phyloP scores from a whole-genome alignment of 2,329 filamentous ascomycete genomes.

The Sporothrix mexicana region DNA sequence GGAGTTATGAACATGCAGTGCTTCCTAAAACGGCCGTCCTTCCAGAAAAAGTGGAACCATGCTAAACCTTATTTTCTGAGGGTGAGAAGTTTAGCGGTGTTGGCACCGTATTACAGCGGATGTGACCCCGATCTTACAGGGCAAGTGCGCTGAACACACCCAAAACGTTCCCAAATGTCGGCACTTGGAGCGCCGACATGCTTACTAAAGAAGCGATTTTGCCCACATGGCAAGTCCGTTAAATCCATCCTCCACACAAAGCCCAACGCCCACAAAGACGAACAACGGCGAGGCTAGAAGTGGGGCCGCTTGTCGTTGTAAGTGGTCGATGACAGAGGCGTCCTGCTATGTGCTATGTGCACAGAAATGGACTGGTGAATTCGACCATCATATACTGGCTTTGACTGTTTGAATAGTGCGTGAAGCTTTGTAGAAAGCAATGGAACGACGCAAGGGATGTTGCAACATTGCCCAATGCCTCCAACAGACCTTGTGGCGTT shows the following conservation, averaged over 20 bases:
- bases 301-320: background rate
- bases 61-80: conserved; percentile 5
- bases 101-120: background rate
- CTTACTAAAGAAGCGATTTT: background rate
- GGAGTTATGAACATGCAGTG: background rate
- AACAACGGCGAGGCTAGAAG: background rate
- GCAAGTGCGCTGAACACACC: background rate
- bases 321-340: background rate
- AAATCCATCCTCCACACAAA: background rate
- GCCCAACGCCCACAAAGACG: background rate
- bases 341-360: too few relatives aligned
- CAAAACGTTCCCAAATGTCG: conserved; percentile 3
- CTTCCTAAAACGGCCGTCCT: background rate
- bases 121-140: background rate
- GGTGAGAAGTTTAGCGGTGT: background rate
- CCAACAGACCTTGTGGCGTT: too few relatives aligned
- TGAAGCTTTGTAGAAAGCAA: too few relatives aligned
- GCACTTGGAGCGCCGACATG: background rate
- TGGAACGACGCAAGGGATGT: too few relatives aligned
- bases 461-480: too few relatives aligned
- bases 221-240: background rate
- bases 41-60: background rate
- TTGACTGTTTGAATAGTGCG: too few relatives aligned
- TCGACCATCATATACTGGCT: too few relatives aligned
- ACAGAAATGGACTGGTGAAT: too few relatives aligned